Evolutionary conservation across 2,329 filamentous ascomycete species (phyloP).

Genomic region (Fusarium metavorans): DNA sequence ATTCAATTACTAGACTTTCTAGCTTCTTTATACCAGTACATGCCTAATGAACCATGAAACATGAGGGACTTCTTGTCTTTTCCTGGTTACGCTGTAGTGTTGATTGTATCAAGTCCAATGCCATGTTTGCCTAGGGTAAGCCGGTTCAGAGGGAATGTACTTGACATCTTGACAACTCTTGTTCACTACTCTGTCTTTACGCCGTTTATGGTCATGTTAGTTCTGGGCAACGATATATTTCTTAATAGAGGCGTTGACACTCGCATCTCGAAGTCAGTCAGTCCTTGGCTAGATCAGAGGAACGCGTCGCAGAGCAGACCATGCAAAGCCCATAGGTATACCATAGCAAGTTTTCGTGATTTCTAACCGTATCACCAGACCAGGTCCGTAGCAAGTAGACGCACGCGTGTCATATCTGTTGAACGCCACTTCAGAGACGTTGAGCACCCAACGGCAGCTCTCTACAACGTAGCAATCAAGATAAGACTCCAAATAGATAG

Average conservation of each 20-base stretch:
- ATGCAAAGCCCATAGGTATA: background rate
- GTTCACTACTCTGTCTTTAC: background rate
- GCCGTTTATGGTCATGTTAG: background rate
- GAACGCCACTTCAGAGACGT: background rate
- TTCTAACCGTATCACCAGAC: background rate
- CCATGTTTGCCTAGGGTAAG: background rate
- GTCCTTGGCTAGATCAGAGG: background rate
- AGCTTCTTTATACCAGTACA: background rate
- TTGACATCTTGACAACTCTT: background rate
- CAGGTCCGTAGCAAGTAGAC: background rate
- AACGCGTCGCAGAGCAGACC: background rate
- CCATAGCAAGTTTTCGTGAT: background rate
- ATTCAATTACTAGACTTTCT: slow-evolving; percentile 29
- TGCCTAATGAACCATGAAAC: background rate
- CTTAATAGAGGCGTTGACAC: background rate
- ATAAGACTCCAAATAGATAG: background rate
- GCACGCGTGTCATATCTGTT: background rate
- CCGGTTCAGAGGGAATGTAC: background rate
- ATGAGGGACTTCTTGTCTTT: background rate
- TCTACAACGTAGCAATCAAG: background rate
- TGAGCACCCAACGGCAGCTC: background rate
- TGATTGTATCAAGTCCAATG: background rate
- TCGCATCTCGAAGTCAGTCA: background rate
- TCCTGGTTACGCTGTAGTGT: background rate
- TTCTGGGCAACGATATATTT: background rate